Evolutionary conservation across 2,329 filamentous ascomycete species (phyloP), one percentile per base, ranked within the genome.

Genomic region (Fusarium humuli): DNA sequence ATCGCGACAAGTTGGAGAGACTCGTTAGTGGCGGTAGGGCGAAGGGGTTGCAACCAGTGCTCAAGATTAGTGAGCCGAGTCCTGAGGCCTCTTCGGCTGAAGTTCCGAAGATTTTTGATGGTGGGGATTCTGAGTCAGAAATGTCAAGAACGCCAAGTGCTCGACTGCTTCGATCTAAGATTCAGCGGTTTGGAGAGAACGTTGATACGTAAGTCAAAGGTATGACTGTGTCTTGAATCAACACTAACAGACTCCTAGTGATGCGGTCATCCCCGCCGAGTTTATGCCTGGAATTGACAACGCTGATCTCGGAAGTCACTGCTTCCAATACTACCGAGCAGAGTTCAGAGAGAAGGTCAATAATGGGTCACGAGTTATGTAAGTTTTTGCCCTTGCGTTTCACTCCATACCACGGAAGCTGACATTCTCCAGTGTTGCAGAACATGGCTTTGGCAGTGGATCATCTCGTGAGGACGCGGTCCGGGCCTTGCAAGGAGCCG

Each of bases 201-300:
- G 34, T 37, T n/a, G 34, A 37, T 11, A 37, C 34, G 34, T 37
- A 37, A 37, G 32, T 37, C 29, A 12, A 30, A 30, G 13, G 3
- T 2, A 14, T 30, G 12, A 30, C 29, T 13, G 12, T 13, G 11
- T 11, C 12, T 18, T 9, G 14, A 5, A 34, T 18, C 16, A 34
- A 18, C 16, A 18, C 34, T 37, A 12, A 37, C 18, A 11, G 34
- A 37, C 18, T 37, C 18, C 10, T 37, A 37, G 34, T 11, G 34
- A 37, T 37, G 34, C 34, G 18, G 34, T 37, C 5, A 61, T 55
- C 7, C 56, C 64, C 13, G 65, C 63, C 16, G 70, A 72, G 23
- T 68, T 68, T 20, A 66, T 70, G 69, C 60, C 66, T 13, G 62
- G 59, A 14, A 44, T 70, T 3, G 70, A 72, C 32, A 73, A 73